Conservation (phyloP, 108 stramenopile genomes). For the Cylindrotheca closterium region DNA sequence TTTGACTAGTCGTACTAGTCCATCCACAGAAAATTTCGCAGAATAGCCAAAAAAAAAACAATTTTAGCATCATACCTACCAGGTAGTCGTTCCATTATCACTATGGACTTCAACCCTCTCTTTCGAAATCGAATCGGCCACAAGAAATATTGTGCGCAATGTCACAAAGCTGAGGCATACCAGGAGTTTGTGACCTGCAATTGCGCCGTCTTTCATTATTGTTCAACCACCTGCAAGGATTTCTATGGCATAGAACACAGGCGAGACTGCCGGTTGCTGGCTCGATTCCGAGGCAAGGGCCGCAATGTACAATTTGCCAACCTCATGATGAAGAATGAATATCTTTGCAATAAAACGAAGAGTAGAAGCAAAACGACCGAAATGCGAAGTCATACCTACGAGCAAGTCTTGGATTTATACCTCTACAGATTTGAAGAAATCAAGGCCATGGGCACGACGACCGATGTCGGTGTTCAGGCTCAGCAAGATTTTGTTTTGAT, state of each 20-base stretch:
- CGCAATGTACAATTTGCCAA: not conserved
- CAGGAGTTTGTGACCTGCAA: not conserved
- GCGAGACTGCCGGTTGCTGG: not conserved
- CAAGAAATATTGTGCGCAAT: not conserved
- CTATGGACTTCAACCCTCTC: not conserved
- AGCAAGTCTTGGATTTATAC: not conserved
- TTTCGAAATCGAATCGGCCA: not conserved
- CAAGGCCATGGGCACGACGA: not conserved
- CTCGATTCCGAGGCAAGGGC: not conserved
- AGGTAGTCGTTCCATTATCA: too few relatives aligned
- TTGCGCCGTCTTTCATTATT: not conserved
- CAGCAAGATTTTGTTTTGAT: not conserved
- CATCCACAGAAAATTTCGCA: too few relatives aligned
- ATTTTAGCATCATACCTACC: too few relatives aligned
- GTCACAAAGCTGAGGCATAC: not conserved
- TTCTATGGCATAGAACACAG: not conserved
- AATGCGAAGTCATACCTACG: not conserved
- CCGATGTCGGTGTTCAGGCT: not conserved
- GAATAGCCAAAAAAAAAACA: too few relatives aligned
- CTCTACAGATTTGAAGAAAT: not conserved
- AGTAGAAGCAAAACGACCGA: not conserved
- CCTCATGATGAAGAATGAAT: not conserved
- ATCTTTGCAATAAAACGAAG: not conserved
- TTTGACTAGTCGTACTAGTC: too few relatives aligned
- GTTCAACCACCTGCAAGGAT: not conserved